Percentiles rank a stretch among this genome's conserved stretches.
Conservation (phyloP, 495 filamentous ascomycete species). For the Mytilinidion resinicola region DNA sequence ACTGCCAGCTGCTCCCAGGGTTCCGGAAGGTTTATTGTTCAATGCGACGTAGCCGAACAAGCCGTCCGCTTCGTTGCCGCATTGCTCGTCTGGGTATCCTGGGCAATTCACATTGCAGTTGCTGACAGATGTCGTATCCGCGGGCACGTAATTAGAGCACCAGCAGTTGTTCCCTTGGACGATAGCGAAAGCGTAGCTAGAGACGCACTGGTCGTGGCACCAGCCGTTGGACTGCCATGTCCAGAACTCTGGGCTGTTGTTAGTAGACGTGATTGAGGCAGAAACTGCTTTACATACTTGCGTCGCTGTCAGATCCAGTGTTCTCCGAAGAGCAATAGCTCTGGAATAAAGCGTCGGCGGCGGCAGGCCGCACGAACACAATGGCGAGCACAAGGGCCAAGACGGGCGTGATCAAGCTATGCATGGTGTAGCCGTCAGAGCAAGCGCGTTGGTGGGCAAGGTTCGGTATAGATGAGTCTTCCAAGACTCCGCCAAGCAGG, state of each 20-base stretch:
- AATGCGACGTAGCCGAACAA: conserved; percentile 58
- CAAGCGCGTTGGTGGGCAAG: background rate
- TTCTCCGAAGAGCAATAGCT: conserved; percentile 27
- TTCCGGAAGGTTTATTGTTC: conserved; percentile 44
- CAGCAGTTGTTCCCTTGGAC: conserved; percentile 61
- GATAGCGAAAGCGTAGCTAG: conserved; percentile 59
- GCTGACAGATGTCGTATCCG: conserved; percentile 35
- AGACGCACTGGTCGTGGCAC: conserved; percentile 50
- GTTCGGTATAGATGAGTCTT: background rate
- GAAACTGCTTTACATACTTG: conserved; percentile 1
- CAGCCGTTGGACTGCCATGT: conserved; percentile 62
- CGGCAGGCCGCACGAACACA: background rate
- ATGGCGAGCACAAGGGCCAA: conserved; percentile 5
- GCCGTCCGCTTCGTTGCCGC: conserved; percentile 49
- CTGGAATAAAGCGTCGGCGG: background rate
- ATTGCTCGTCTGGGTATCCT: conserved; percentile 59
- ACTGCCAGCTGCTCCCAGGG: conserved; percentile 26
- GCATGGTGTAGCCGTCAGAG: background rate
- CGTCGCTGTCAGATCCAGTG: conserved; percentile 7
- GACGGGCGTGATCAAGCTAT: background rate
- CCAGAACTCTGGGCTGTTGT: conserved; percentile 39
- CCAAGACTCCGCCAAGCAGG: background rate
- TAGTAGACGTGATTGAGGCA: background rate
- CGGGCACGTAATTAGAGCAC: conserved; percentile 67
- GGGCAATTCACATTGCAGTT: conserved; percentile 57